Conservation (phyloP, 345 rosid species). For the Hypericum androsaemum region DNA sequence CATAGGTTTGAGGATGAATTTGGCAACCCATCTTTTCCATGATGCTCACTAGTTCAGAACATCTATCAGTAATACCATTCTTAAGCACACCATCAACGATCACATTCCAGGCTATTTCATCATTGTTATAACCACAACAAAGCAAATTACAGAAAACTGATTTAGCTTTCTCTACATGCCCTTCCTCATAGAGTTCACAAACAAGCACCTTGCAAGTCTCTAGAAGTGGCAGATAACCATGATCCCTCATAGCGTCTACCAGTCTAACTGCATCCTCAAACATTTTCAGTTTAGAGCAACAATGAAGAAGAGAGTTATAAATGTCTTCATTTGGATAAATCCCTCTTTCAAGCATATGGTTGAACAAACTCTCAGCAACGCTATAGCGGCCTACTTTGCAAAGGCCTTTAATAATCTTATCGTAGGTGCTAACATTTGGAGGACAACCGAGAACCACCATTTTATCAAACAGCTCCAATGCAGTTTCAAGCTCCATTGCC, state of each 20-base stretch:
- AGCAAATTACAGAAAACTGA: constrained; percentile 42
- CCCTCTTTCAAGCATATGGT: constrained; percentile 47
- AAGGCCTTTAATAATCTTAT: constrained; percentile 53
- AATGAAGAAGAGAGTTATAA: constrained; percentile 48
- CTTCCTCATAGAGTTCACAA: constrained; percentile 48
- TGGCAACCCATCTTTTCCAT: constrained; percentile 60
- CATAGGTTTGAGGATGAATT: constrained; percentile 55
- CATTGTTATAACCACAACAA: constrained; percentile 48
- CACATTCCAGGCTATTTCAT: constrained; percentile 83
- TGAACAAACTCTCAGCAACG: constrained; percentile 41
- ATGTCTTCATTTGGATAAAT: constrained; percentile 44
- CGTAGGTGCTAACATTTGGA: constrained; percentile 49
- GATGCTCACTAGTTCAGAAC: constrained; percentile 47
- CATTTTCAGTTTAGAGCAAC: constrained; percentile 45
- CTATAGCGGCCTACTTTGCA: constrained; percentile 41
- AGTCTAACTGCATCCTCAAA: constrained; percentile 42
- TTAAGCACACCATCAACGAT: constrained; percentile 70
- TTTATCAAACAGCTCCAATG: constrained; percentile 45
- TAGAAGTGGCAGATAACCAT: constrained; percentile 53
- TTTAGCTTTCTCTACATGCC: constrained; percentile 45
- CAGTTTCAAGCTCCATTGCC: constrained; percentile 43
- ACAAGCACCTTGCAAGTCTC: constrained; percentile 59
- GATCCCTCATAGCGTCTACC: constrained; percentile 43
- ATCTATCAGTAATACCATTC: constrained; percentile 41
- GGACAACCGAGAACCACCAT: constrained; percentile 52